Base-by-base conservation (phyloP, 1,284 basidiomycete species). In the Irpex sp. region DNA sequence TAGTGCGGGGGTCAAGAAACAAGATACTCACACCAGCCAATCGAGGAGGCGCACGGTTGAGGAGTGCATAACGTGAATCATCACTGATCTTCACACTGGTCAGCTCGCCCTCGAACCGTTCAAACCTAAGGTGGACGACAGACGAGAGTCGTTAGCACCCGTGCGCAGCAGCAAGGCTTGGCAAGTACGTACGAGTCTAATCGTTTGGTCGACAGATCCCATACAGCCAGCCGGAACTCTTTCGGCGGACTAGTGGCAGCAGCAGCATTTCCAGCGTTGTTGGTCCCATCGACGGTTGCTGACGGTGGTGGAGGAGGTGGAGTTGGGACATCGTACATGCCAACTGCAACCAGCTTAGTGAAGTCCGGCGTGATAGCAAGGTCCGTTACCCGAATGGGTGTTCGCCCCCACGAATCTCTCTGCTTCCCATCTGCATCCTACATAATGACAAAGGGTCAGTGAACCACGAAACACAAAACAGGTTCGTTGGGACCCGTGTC, bases 351-450 rank as follows among this genome's bases (percentile, higher is more conserved):
- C 60, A 99, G 80, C 62, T 89, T 87, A 62, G 85, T 83, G 66
- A 89, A 88, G 76, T 98, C 93, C 11, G 95, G 93, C 11, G 96
- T 91, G 66, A 98, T 82, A 58, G 90, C 89, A 69, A 98, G 86
- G 73, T 96, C 94, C 13, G 90, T 89, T 67, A 99, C 84, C 65
- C 97, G 92, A 68, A 95, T 90, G n/a, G 89, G 83, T n/a, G 86
- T 84, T 37, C 83, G 80, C 8, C 81, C 81, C 89, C 93, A 95
- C 60, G 83, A 81, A 62, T 91, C 85, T 56, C 82, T 81, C 64
- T 88, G 78, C 65, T 83, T 86, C 19, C 96, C 96, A 64, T 89
- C 84, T 59, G 82, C 78, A 68, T 92, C 87, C 93, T 95, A 72
- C 70, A 66, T 60, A 61, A 5, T 13, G 34, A 21, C 57, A 31